phyloP scores from a whole-genome alignment of 345 rosid species.

The Bruguiera sexangula region DNA sequence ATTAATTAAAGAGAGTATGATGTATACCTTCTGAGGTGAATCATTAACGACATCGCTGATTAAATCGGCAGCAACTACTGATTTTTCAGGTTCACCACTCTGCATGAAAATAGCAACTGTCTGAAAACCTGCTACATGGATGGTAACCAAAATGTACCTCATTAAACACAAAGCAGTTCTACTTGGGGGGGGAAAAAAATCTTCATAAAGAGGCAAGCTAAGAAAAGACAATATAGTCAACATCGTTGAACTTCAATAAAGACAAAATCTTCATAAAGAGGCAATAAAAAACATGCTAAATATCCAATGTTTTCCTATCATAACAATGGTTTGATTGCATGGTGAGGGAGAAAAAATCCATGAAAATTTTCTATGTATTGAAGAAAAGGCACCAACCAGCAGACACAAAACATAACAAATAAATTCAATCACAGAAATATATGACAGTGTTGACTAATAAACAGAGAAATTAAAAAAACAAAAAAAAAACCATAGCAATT shows the following conservation, averaged over 20 bases:
- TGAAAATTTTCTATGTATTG: neutral
- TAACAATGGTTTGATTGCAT: neutral
- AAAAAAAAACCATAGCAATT: too few species aligned
- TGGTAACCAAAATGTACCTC: constrained; percentile 81
- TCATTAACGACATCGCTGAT: constrained; percentile 53
- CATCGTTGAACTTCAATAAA: neutral
- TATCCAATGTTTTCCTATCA: too few species aligned
- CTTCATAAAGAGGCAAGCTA: neutral
- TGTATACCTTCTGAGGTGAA: constrained; percentile 70
- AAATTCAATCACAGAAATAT: too few species aligned
- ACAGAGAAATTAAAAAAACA: too few species aligned
- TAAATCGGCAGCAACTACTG: constrained; percentile 35
- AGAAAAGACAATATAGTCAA: neutral
- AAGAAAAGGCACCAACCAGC: neutral
- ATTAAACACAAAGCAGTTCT: constrained; percentile 47
- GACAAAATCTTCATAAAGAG: neutral
- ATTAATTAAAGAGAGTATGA: neutral
- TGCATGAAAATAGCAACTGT: constrained; percentile 99
- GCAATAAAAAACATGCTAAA: neutral
- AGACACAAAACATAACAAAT: too few species aligned
- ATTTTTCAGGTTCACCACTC: constrained; percentile 69
- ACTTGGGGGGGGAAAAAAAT: neutral
- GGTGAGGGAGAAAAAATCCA: neutral
- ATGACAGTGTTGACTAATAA: too few species aligned
- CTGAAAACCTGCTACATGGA: constrained; percentile 97